A percentile compares a stretch with the other conserved stretches of the same genome.
Conservation (phyloP, 176 grass and related monocot species). For the Urochloa ruziziensis region DNA sequence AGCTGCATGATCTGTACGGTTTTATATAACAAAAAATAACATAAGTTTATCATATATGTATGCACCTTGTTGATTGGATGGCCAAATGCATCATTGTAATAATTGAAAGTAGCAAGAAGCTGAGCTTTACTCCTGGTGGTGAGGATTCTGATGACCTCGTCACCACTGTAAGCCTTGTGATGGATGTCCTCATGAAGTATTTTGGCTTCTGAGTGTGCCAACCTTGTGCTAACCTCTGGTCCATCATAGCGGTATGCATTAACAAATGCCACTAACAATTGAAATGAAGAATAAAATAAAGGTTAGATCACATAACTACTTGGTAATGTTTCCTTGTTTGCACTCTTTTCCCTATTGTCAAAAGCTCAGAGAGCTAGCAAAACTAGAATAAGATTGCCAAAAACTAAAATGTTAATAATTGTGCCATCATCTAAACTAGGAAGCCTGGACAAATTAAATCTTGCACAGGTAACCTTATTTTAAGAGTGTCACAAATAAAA, state of each 20-base stretch:
- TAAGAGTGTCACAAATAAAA: not conserved
- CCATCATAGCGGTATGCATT: slow-evolving; percentile 77
- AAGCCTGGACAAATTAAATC: not conserved
- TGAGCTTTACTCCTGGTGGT: slow-evolving; percentile 92
- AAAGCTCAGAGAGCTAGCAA: not conserved
- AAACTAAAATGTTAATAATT: not conserved
- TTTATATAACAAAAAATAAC: not conserved
- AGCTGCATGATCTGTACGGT: not conserved
- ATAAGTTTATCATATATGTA: slow-evolving; percentile 6
- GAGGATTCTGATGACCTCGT: slow-evolving; percentile 79
- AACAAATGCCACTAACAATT: slow-evolving; percentile 86
- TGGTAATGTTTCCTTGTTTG: not conserved
- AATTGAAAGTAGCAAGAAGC: slow-evolving; percentile 74
- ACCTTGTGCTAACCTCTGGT: slow-evolving; percentile 58
- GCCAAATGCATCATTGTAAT: slow-evolving; percentile 77
- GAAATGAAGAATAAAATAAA: slow-evolving; percentile 25
- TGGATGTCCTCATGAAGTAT: slow-evolving; percentile 79
- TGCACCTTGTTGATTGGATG: slow-evolving; percentile 83
- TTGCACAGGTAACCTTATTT: not conserved
- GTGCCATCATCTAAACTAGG: not conserved
- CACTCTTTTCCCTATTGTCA: not conserved
- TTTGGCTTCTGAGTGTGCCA: slow-evolving; percentile 92
- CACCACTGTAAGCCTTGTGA: slow-evolving; percentile 71
- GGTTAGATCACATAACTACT: not conserved
- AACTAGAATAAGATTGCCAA: not conserved